phyloP scores from a whole-genome alignment of 2,329 filamentous ascomycete species.

The Aspergillus neoniger region DNA sequence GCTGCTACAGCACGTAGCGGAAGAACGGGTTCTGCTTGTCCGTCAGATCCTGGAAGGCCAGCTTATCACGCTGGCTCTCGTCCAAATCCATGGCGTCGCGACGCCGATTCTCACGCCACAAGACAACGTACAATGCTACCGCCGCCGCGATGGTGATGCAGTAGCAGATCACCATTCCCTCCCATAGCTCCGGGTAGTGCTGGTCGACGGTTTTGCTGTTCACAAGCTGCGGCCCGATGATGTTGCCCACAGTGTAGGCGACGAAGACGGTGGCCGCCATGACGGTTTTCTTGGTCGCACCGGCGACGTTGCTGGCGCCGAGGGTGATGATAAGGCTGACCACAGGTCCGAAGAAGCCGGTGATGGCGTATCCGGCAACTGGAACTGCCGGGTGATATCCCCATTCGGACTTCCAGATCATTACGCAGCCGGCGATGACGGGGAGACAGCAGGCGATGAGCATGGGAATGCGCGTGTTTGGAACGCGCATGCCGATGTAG shows the following conservation, averaged over 20 bases:
- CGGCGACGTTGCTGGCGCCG: slow-evolving; percentile 69
- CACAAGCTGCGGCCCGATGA: slow-evolving; percentile 72
- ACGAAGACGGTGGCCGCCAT: slow-evolving; percentile 75
- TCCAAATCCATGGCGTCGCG: slow-evolving; percentile 54
- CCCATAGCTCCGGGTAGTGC: slow-evolving; percentile 73
- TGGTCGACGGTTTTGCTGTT: slow-evolving; percentile 63
- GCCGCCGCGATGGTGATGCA: slow-evolving; percentile 66
- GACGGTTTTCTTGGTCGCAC: slow-evolving; percentile 75
- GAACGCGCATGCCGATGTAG: slow-evolving; percentile 61
- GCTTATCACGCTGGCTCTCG: slow-evolving; percentile 62
- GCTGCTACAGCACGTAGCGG: slow-evolving; percentile 57
- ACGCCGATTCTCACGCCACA: slow-evolving; percentile 60
- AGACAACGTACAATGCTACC: slow-evolving; percentile 58
- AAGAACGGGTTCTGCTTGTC: slow-evolving; percentile 71
- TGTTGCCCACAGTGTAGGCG: slow-evolving; percentile 74
- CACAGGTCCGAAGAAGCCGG: slow-evolving; percentile 71
- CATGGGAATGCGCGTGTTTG: slow-evolving; percentile 66
- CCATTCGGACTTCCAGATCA: slow-evolving; percentile 73
- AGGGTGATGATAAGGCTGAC: slow-evolving; percentile 63
- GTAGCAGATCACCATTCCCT: slow-evolving; percentile 68
- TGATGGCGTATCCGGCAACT: slow-evolving; percentile 70
- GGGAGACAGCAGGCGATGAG: slow-evolving; percentile 68
- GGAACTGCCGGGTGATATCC: slow-evolving; percentile 65
- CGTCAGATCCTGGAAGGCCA: slow-evolving; percentile 69
- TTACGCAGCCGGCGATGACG: slow-evolving; percentile 71